A percentile compares a stretch with the other conserved stretches of the same genome.
Evolutionary conservation across 1,284 basidiomycete genomes (phyloP).

Genomic region (Ustilago sp.): DNA sequence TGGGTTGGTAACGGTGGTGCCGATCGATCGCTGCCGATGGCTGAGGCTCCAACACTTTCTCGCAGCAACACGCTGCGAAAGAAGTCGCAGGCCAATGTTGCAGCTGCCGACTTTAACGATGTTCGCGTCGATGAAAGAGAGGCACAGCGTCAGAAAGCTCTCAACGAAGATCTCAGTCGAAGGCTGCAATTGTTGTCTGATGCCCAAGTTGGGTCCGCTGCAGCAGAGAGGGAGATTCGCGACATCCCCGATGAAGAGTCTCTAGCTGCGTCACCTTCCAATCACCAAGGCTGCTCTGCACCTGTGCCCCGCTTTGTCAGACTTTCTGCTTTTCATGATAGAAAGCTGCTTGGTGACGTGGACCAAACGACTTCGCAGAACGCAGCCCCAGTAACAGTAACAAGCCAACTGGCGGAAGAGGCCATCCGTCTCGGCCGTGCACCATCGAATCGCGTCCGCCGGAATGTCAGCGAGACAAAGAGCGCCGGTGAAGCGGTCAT

Average conservation of each 20-base stretch:
- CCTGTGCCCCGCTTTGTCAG: constrained; percentile 13
- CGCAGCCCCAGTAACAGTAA: not conserved
- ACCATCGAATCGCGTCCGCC: constrained; percentile 46
- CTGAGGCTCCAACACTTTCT: constrained; percentile 42
- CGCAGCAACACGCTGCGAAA: constrained; percentile 40
- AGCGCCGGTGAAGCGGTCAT: constrained; percentile 37
- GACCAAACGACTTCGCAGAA: constrained; percentile 1
- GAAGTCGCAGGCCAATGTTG: constrained; percentile 9
- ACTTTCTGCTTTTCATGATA: constrained; percentile 46
- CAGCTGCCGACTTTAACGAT: not conserved
- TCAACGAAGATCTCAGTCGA: constrained; percentile 27
- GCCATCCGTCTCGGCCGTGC: constrained; percentile 46
- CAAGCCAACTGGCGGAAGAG: constrained; percentile 23
- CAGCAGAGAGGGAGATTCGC: constrained; percentile 11
- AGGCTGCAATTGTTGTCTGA: constrained; percentile 27
- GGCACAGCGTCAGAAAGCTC: constrained; percentile 21
- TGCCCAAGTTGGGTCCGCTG: constrained; percentile 9
- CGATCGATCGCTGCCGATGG: constrained; percentile 18
- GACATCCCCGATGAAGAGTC: constrained; percentile 20
- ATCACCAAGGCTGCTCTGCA: not conserved
- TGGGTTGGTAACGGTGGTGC: constrained; percentile 38
- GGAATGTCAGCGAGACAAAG: constrained; percentile 28
- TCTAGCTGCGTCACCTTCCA: not conserved
- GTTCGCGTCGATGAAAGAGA: constrained; percentile 12
- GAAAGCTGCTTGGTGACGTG: constrained; percentile 1